phyloP scores from a whole-genome alignment of 2,329 filamentous ascomycete genomes.

The Monosporascus ibericus region DNA sequence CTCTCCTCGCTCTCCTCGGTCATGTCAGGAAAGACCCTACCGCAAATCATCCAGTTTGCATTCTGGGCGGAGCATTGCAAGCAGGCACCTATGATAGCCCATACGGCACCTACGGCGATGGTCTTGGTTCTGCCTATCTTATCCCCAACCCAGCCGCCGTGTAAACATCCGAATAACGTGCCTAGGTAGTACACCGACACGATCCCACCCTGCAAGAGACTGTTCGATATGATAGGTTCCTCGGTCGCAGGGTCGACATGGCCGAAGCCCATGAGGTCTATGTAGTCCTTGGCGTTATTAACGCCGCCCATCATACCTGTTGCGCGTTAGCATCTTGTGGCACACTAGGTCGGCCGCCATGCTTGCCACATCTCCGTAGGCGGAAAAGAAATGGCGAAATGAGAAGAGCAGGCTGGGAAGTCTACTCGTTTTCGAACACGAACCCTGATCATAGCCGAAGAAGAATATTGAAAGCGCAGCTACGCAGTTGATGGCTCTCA shows the following conservation, averaged over 20 bases:
- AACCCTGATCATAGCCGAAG: slow-evolving; percentile 54
- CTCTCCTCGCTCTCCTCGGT: not conserved
- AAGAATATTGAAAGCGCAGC: slow-evolving; percentile 63
- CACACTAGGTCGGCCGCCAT: too few species aligned
- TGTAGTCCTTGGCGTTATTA: slow-evolving; percentile 59
- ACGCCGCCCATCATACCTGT: slow-evolving; percentile 54
- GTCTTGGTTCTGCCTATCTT: slow-evolving; percentile 56
- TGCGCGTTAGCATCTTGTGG: not conserved
- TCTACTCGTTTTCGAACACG: slow-evolving; percentile 42
- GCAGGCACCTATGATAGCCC: slow-evolving; percentile 54
- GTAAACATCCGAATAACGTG: slow-evolving; percentile 56
- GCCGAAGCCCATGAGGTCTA: slow-evolving; percentile 59
- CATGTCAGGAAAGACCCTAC: slow-evolving; percentile 32
- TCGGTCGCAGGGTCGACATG: slow-evolving; percentile 43
- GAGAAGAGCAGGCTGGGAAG: too few species aligned
- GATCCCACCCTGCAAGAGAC: slow-evolving; percentile 57
- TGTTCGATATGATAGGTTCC: slow-evolving; percentile 49
- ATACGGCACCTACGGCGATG: slow-evolving; percentile 52
- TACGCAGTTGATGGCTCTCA: slow-evolving; percentile 49
- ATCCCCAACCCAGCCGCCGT: slow-evolving; percentile 61
- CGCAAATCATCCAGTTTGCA: slow-evolving; percentile 63
- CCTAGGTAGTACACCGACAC: slow-evolving; percentile 50
- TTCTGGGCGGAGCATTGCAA: slow-evolving; percentile 63
- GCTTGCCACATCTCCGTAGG: too few species aligned
- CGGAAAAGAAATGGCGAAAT: too few species aligned